Conservation (phyloP, 192 early-diverging fungal species). For the Paraglomus occultum region DNA sequence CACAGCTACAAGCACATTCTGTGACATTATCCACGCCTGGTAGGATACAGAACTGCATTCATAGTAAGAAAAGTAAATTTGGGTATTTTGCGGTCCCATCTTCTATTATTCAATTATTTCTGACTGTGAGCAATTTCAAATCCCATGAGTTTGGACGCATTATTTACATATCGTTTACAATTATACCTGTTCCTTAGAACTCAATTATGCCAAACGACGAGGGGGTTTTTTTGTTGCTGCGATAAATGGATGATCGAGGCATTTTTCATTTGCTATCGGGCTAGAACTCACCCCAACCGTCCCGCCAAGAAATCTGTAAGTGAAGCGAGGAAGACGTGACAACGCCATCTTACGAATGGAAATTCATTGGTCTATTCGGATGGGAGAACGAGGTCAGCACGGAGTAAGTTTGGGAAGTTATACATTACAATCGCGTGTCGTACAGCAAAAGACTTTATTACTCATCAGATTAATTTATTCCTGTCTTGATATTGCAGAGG, state of each 20-base stretch:
- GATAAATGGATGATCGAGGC: too few relatives aligned
- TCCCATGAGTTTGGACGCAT: not conserved
- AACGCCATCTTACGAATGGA: not conserved
- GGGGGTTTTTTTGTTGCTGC: too few relatives aligned
- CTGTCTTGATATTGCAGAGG: not conserved
- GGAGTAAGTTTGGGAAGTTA: slow-evolving; percentile 19
- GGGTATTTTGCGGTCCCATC: too few relatives aligned
- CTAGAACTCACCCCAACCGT: too few relatives aligned
- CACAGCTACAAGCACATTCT: not conserved
- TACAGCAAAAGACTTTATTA: not conserved
- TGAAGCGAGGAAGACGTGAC: not conserved
- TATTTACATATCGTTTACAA: not conserved
- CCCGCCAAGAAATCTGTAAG: too few relatives aligned
- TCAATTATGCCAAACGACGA: not conserved
- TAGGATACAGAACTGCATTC: too few relatives aligned
- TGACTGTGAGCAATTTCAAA: not conserved
- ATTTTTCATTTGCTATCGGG: too few relatives aligned
- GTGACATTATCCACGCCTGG: too few relatives aligned
- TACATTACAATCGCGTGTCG: not conserved
- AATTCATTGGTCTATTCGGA: not conserved
- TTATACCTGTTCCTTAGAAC: not conserved
- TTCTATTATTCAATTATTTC: too few relatives aligned
- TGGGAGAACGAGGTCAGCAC: slow-evolving; percentile 11
- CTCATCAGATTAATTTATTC: not conserved
- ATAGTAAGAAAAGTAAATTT: too few relatives aligned